Evolutionary conservation across 1,284 basidiomycete genomes (phyloP).

Genomic region (Trichosporon sp.): DNA sequence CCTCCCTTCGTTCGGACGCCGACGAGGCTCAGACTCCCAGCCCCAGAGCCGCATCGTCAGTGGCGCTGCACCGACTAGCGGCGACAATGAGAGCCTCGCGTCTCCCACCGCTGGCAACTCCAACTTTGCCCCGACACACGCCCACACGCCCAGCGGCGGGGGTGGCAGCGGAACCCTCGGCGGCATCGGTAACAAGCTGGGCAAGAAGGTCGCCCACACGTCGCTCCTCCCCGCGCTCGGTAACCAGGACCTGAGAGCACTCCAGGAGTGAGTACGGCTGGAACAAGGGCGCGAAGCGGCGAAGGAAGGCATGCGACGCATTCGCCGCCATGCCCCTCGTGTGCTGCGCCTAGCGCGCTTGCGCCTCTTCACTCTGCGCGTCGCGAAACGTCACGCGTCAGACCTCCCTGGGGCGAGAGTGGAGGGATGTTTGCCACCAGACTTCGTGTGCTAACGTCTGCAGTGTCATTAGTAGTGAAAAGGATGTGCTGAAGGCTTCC

Average conservation of each 20-base stretch:
- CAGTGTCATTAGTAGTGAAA: constrained; percentile 86
- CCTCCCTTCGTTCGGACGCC: constrained; percentile 43
- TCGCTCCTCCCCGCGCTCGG: constrained; percentile 68
- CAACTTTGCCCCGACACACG: constrained; percentile 16
- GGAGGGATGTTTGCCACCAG: background rate
- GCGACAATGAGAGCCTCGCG: constrained; percentile 17
- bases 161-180: constrained; percentile 29
- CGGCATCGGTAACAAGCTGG: constrained; percentile 46
- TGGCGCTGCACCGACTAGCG: constrained; percentile 3
- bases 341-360: background rate
- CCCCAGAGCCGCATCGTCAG: constrained; percentile 9
- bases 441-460: constrained; percentile 12
- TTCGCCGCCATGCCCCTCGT: background rate
- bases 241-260: constrained; percentile 75
- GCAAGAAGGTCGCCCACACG: constrained; percentile 52
- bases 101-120: constrained; percentile 15
- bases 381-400: background rate
- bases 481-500: constrained; percentile 73
- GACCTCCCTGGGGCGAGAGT: background rate
- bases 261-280: constrained; percentile 63
- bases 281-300: background rate
- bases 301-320: background rate
- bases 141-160: background rate
- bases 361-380: background rate
- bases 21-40: constrained; percentile 24